A percentile compares a stretch with the other conserved stretches of the same genome.
phyloP scores from a whole-genome alignment of 106 monocot species.

The Alisma plantagoaquatica region DNA sequence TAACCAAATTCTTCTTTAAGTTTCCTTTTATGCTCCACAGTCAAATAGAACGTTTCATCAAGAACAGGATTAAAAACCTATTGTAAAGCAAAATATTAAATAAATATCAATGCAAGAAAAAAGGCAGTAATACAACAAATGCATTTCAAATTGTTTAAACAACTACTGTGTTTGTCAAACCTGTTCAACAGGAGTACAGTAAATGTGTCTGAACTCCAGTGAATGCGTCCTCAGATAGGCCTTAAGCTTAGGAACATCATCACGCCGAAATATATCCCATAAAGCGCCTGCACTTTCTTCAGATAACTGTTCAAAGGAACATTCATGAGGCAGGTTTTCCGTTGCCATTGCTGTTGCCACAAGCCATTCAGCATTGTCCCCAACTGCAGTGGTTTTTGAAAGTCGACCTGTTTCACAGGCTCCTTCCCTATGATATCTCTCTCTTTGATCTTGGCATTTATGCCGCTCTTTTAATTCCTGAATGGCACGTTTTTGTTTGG shows the following conservation, averaged over 20 bases:
- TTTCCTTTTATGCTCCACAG: conserved; percentile 55
- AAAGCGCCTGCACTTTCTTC: conserved; percentile 34
- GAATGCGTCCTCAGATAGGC: conserved; percentile 45
- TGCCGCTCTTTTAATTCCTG: conserved; percentile 41
- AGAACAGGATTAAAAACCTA: conserved; percentile 74
- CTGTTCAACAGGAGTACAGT: conserved; percentile 52
- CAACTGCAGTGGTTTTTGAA: background rate
- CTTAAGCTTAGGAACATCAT: conserved; percentile 45
- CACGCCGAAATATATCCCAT: conserved; percentile 77
- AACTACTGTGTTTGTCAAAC: too few species aligned
- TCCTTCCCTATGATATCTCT: conserved; percentile 4
- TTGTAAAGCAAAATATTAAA: background rate
- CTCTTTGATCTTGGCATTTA: conserved; percentile 33
- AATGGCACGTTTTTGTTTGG: conserved; percentile 28
- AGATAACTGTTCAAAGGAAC: background rate
- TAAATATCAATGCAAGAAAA: background rate
- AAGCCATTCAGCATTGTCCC: background rate
- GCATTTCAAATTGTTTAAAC: background rate
- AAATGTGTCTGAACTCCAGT: conserved; percentile 52
- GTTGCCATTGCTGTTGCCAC: background rate
- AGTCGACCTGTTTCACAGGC: background rate
- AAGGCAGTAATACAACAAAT: background rate
- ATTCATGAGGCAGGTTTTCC: background rate
- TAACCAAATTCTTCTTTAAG: conserved; percentile 84
- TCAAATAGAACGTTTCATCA: conserved; percentile 82